A percentile compares a stretch with the other conserved stretches of the same genome.
Evolutionary conservation across 2,329 filamentous ascomycete genomes (phyloP).

Genomic region (Sordariomycetes sp.): DNA sequence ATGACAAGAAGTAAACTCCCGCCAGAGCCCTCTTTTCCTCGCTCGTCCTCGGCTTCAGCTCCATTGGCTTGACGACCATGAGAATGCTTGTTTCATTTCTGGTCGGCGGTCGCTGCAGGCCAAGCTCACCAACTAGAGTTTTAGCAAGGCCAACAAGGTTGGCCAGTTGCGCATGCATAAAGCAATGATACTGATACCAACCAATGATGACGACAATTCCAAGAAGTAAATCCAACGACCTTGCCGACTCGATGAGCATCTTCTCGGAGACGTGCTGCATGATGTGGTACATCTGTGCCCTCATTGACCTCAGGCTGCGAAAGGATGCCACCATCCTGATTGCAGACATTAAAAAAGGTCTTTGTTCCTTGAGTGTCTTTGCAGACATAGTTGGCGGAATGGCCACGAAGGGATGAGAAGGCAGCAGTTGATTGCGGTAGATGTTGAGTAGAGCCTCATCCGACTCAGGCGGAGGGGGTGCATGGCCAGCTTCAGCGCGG

Average conservation of each 20-base stretch:
- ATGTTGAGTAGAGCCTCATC: constrained; percentile 35
- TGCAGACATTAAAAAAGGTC: constrained; percentile 38
- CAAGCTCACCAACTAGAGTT: constrained; percentile 36
- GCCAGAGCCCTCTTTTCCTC: constrained; percentile 44
- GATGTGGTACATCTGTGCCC: constrained; percentile 38
- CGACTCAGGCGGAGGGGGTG: constrained; percentile 28
- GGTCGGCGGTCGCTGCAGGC: constrained; percentile 30
- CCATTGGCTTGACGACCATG: constrained; percentile 28
- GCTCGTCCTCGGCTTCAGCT: constrained; percentile 24
- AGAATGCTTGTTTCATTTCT: constrained; percentile 31
- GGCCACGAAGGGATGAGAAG: constrained; percentile 37
- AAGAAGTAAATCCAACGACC: constrained; percentile 39
- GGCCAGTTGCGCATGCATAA: constrained; percentile 41
- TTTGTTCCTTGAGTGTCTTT: constrained; percentile 23
- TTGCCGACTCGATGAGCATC: constrained; percentile 37
- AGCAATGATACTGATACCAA: constrained; percentile 46
- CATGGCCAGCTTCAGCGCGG: constrained; percentile 27
- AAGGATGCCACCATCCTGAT: constrained; percentile 42
- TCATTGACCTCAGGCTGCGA: constrained; percentile 35
- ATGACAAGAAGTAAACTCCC: constrained; percentile 45
- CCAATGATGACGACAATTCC: constrained; percentile 38
- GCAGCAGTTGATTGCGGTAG: constrained; percentile 32
- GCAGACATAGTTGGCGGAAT: constrained; percentile 26
- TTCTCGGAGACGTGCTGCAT: constrained; percentile 36
- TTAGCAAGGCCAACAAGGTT: constrained; percentile 39